Conservation (phyloP, 2,329 filamentous ascomycete genomes). For the Chrysoporthe austroafricana region DNA sequence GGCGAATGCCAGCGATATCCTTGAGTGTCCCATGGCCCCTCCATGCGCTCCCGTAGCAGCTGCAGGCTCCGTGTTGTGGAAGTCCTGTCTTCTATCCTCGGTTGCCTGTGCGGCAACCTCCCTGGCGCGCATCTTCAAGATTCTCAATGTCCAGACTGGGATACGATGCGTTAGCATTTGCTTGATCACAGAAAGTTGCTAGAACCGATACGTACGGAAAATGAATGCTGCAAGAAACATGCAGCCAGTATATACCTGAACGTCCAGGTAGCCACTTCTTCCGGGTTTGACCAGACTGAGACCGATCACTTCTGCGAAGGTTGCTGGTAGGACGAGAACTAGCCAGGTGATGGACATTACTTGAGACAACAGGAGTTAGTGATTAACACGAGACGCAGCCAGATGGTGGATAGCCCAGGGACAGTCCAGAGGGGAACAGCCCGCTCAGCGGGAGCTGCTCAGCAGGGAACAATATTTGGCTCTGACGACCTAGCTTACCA, state of each 20-base stretch:
- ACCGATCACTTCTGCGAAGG: slow-evolving; percentile 69
- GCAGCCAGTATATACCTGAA: slow-evolving; percentile 62
- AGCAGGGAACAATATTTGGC: background rate
- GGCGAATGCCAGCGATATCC: slow-evolving; percentile 20
- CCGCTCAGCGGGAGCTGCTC: background rate
- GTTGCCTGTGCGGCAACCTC: slow-evolving; percentile 37
- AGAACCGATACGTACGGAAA: slow-evolving; percentile 40
- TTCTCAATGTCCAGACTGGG: slow-evolving; percentile 46
- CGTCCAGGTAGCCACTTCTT: slow-evolving; percentile 52
- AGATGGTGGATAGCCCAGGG: background rate
- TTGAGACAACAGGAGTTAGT: background rate
- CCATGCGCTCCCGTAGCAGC: background rate
- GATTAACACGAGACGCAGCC: background rate
- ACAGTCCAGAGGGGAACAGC: background rate
- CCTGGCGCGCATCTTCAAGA: slow-evolving; percentile 48
- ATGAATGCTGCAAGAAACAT: slow-evolving; percentile 62
- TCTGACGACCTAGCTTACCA: slow-evolving; percentile 39
- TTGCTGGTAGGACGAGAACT: slow-evolving; percentile 69
- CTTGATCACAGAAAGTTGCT: background rate
- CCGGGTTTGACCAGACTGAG: slow-evolving; percentile 54
- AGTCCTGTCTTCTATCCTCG: slow-evolving; percentile 36
- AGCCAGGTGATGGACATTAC: slow-evolving; percentile 74
- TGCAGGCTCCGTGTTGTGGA: slow-evolving; percentile 35
- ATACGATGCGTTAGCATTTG: slow-evolving; percentile 18
- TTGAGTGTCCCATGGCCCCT: background rate